Percentiles rank a stretch among this genome's conserved stretches.
phyloP scores from a whole-genome alignment of 441 rosid species.

The Metrosideros polymorpha region DNA sequence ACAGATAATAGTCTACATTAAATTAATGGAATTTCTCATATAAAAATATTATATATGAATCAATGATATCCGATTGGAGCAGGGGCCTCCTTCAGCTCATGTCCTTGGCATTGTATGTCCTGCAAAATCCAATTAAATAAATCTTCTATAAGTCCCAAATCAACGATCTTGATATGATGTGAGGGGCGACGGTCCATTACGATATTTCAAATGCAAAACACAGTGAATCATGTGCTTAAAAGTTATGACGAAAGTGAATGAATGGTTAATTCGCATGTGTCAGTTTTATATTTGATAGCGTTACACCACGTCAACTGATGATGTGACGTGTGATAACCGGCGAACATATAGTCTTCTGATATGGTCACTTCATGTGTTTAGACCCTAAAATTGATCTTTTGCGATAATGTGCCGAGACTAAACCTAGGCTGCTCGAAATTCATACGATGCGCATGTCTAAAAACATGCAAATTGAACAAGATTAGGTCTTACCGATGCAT shows the following conservation, averaged over 20 bases:
- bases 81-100: conserved; percentile 56
- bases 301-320: background rate
- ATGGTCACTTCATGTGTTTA: background rate
- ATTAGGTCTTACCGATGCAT: conserved; percentile 34
- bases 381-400: background rate
- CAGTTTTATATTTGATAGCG: background rate
- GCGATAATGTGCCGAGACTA: background rate
- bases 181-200: fast-evolving
- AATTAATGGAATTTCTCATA: background rate
- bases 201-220: background rate
- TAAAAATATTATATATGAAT: background rate
- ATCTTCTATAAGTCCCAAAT: background rate
- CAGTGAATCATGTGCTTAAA: fast-evolving
- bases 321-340: fast-evolving
- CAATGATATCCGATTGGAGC: conserved; percentile 70
- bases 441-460: background rate
- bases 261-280: fast-evolving
- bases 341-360: background rate
- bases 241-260: fast-evolving
- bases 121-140: conserved; percentile 14
- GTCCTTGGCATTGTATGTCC: conserved; percentile 72
- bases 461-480: background rate
- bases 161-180: background rate
- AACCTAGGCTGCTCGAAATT: background rate
- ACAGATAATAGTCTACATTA: background rate